Conservation (phyloP, 108 stramenopile species). For the Tribonema minus region DNA sequence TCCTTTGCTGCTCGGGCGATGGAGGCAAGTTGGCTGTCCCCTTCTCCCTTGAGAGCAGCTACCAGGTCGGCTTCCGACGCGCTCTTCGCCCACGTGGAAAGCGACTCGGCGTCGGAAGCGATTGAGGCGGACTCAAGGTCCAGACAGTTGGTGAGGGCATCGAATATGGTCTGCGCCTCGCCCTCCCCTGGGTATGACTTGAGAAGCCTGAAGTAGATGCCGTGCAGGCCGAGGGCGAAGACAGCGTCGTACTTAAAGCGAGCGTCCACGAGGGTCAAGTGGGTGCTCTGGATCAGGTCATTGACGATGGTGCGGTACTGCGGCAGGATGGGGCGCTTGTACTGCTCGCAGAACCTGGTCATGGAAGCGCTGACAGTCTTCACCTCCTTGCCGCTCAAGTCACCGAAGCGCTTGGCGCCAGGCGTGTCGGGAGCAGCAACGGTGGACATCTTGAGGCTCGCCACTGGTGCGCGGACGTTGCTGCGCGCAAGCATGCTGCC, state of each 20-base stretch:
- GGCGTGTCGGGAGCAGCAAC: not conserved
- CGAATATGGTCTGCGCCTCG: constrained; percentile 66
- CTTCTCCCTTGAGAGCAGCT: constrained; percentile 73
- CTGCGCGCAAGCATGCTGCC: too few relatives aligned
- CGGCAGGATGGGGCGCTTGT: constrained; percentile 63
- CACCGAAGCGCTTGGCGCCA: not conserved
- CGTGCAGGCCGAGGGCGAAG: constrained; percentile 67
- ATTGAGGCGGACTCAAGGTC: constrained; percentile 73
- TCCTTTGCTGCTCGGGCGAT: constrained; percentile 66
- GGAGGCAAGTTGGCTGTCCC: constrained; percentile 63
- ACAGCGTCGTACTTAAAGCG: constrained; percentile 76
- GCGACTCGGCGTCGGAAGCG: constrained; percentile 65
- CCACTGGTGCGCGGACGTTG: too few relatives aligned
- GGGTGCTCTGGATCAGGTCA: constrained; percentile 83
- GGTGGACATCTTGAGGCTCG: too few relatives aligned
- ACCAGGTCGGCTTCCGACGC: constrained; percentile 78
- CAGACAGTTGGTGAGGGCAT: constrained; percentile 69
- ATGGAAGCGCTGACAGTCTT: not conserved
- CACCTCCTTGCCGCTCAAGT: not conserved
- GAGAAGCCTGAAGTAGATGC: constrained; percentile 59
- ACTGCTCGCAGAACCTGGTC: not conserved
- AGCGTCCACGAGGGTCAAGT: constrained; percentile 81
- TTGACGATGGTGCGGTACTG: constrained; percentile 85
- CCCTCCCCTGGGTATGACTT: constrained; percentile 81
- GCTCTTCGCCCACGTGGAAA: constrained; percentile 74